Evolutionary conservation across 2,329 filamentous ascomycete genomes (phyloP).

Genomic region (Fonsecaea pedrosoi): DNA sequence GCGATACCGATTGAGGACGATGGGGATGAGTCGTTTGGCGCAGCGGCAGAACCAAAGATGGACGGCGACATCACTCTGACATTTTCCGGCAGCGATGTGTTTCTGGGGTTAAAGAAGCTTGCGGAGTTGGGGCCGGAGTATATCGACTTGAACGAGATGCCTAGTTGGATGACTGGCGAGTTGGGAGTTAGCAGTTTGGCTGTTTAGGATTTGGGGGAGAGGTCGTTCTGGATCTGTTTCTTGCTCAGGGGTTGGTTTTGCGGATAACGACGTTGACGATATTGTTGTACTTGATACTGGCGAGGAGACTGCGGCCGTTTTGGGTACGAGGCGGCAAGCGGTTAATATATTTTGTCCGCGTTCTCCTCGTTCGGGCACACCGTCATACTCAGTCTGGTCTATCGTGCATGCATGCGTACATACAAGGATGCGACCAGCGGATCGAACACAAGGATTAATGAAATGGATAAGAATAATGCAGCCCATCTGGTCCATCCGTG

Average conservation of each 20-base stretch:
- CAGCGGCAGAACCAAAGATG: constrained; percentile 30
- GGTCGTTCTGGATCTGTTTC: neutral
- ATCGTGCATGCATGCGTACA: too few species aligned
- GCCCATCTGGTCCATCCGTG: too few species aligned
- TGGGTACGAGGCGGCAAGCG: too few species aligned
- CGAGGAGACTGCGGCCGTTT: too few species aligned
- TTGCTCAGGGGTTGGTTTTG: neutral
- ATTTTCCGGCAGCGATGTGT: constrained; percentile 78
- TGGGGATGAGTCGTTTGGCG: neutral
- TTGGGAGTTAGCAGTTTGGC: constrained; percentile 77
- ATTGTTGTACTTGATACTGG: neutral
- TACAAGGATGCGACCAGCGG: too few species aligned
- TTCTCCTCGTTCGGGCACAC: too few species aligned
- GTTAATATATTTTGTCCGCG: too few species aligned
- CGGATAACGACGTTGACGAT: neutral
- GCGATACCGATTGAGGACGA: neutral
- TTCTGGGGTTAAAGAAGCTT: constrained; percentile 77
- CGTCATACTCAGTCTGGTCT: too few species aligned
- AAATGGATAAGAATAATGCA: too few species aligned
- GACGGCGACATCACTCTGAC: constrained; percentile 56
- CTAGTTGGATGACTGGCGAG: constrained; percentile 90
- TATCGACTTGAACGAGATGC: constrained; percentile 78
- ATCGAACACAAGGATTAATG: too few species aligned
- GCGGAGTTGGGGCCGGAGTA: constrained; percentile 68
- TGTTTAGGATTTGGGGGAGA: constrained; percentile 49